Conservation (phyloP, 225 moss, liverwort and hornwort species). For the Bryoerythrophyllum caledonicum region DNA sequence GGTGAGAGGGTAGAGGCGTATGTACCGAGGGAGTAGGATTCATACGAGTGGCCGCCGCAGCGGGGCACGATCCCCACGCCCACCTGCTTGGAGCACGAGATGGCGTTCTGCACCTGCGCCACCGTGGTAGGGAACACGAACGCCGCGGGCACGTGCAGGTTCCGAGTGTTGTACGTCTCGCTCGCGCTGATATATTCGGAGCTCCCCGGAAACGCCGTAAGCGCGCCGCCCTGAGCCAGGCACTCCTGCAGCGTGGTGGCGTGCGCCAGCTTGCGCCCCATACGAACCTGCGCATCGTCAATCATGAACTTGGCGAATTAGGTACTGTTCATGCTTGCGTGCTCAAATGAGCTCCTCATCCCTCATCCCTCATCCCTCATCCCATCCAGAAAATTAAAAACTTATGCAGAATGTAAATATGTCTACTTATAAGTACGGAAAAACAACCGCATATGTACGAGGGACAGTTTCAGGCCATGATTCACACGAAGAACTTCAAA, state of each 20-base stretch:
- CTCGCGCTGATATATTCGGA: slow-evolving; percentile 47
- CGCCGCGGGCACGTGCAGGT: slow-evolving; percentile 57
- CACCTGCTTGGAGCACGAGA: slow-evolving; percentile 58
- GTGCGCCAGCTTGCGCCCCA: slow-evolving; percentile 36
- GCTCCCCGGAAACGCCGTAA: slow-evolving; percentile 59
- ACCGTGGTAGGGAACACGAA: slow-evolving; percentile 68
- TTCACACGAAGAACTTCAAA: too few relatives aligned
- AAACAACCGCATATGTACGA: too few relatives aligned
- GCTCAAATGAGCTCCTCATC: too few relatives aligned
- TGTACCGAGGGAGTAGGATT: slow-evolving; percentile 77
- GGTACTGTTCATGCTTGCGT: too few relatives aligned
- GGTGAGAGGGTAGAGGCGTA: neutral
- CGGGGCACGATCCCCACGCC: slow-evolving; percentile 71
- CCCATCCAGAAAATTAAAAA: too few relatives aligned
- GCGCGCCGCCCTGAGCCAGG: slow-evolving; percentile 50
- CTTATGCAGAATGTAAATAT: too few relatives aligned
- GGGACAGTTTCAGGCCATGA: too few relatives aligned
- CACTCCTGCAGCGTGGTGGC: slow-evolving; percentile 44
- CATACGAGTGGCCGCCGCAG: slow-evolving; percentile 78
- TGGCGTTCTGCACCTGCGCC: slow-evolving; percentile 69
- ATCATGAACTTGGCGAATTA: too few relatives aligned
- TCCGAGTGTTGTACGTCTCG: slow-evolving; percentile 49
- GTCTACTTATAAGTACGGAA: too few relatives aligned
- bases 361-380: too few relatives aligned
- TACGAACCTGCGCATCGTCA: slow-evolving; percentile 6